phyloP scores from a whole-genome alignment of 257 asterid species.

The Lycium barbarum region DNA sequence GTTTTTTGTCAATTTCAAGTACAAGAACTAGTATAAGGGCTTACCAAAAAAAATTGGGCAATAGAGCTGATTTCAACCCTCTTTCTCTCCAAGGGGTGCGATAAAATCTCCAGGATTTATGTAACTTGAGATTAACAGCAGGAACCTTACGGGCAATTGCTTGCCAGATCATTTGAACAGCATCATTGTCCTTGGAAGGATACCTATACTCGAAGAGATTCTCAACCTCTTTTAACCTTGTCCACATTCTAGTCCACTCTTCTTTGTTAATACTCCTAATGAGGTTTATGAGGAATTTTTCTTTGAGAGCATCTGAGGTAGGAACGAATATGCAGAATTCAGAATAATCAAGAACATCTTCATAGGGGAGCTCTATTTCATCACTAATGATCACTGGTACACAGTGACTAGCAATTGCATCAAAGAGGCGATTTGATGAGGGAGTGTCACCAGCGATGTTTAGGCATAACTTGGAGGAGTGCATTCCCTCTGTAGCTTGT shows the following conservation, averaged over 20 bases:
- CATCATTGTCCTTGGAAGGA: slow-evolving; percentile 64
- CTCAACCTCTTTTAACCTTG: slow-evolving; percentile 58
- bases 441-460: slow-evolving; percentile 54
- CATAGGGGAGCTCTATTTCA: slow-evolving; percentile 77
- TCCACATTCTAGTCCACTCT: slow-evolving; percentile 76
- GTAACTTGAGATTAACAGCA: slow-evolving; percentile 43
- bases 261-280: slow-evolving; percentile 51
- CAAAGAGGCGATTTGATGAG: slow-evolving; percentile 80
- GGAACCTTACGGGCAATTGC: slow-evolving; percentile 67
- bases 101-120: slow-evolving; percentile 44
- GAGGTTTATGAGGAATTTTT: slow-evolving; percentile 55
- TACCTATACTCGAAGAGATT: slow-evolving; percentile 52
- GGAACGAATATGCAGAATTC: slow-evolving; percentile 66
- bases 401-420: slow-evolving; percentile 80
- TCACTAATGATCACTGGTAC: slow-evolving; percentile 78
- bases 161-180: slow-evolving; percentile 83
- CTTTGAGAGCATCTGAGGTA: slow-evolving; percentile 57
- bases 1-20: too few relatives aligned
- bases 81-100: slow-evolving; percentile 36
- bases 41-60: slow-evolving; percentile 67
- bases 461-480: slow-evolving; percentile 61
- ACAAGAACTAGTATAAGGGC: background rate
- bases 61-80: slow-evolving; percentile 34
- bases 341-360: slow-evolving; percentile 67
- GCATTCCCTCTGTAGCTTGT: slow-evolving; percentile 68